A percentile compares a stretch with the other conserved stretches of the same genome.
Evolutionary conservation across 2,329 filamentous ascomycete genomes (phyloP).

Genomic region (Tolypocladium capitatum): DNA sequence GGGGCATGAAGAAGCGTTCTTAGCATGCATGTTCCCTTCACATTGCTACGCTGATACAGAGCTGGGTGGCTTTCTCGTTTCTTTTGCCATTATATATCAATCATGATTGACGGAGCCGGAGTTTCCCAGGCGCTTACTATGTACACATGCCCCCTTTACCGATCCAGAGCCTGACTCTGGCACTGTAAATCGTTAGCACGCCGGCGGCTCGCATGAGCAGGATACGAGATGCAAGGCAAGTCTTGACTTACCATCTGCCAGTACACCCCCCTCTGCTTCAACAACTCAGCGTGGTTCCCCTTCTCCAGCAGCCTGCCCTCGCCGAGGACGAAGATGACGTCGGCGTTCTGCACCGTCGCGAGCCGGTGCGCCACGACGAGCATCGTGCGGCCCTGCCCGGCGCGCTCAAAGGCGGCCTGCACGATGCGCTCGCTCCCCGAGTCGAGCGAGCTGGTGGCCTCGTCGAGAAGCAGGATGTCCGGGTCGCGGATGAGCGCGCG

Average conservation of each 20-base stretch:
- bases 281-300: slow-evolving; percentile 37
- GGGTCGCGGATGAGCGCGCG: slow-evolving; percentile 55
- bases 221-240: not conserved
- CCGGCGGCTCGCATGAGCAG: slow-evolving; percentile 8
- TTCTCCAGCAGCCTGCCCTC: slow-evolving; percentile 43
- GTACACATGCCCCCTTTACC: slow-evolving; percentile 16
- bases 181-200: slow-evolving; percentile 25
- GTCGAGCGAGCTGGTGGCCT: slow-evolving; percentile 59
- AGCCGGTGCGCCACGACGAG: slow-evolving; percentile 67
- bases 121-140: not conserved
- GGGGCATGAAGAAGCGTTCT: slow-evolving; percentile 17
- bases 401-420: slow-evolving; percentile 54
- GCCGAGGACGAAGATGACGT: slow-evolving; percentile 69
- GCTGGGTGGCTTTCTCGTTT: not conserved
- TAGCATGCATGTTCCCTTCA: not conserved
- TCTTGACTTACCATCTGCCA: slow-evolving; percentile 40
- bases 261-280: slow-evolving; percentile 39
- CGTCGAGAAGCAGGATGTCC: slow-evolving; percentile 54
- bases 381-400: slow-evolving; percentile 47
- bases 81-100: not conserved
- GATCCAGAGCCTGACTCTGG: slow-evolving; percentile 44
- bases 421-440: slow-evolving; percentile 48
- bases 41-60: not conserved
- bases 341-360: slow-evolving; percentile 64
- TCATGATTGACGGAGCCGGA: not conserved